Evolutionary conservation across 371 early-diverging fungal genomes (phyloP).

Genomic region (Mortierella sp.): DNA sequence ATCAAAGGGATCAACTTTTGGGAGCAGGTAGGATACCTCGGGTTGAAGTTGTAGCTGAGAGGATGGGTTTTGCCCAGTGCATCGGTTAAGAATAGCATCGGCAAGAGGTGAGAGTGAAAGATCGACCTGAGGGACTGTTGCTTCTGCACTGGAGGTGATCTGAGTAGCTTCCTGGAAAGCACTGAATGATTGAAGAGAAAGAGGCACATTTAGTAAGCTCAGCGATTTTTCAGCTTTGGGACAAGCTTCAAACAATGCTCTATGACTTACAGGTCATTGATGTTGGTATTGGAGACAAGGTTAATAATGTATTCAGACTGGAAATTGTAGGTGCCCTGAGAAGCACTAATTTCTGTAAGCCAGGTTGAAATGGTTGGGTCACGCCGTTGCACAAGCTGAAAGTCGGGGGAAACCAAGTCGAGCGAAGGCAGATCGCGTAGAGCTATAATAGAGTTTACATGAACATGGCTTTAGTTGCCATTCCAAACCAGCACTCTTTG

Average conservation of each 20-base stretch:
- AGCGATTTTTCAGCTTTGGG: neutral
- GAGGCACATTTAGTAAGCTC: neutral
- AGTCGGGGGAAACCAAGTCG: conserved; percentile 25
- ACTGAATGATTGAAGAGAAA: conserved; percentile 1
- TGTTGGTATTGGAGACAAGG: conserved; percentile 19
- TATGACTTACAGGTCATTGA: conserved; percentile 29
- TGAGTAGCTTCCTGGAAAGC: conserved; percentile 26
- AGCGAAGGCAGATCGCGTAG: conserved; percentile 39
- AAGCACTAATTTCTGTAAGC: conserved; percentile 7
- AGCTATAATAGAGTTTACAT: conserved; percentile 6
- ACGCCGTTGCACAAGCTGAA: conserved; percentile 16
- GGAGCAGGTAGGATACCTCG: conserved; percentile 11
- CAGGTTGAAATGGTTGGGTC: conserved; percentile 8
- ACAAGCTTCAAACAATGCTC: neutral
- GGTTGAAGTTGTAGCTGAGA: neutral
- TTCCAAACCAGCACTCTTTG: neutral
- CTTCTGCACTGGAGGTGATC: conserved; percentile 13
- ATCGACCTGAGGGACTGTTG: conserved; percentile 1
- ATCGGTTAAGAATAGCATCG: conserved; percentile 17
- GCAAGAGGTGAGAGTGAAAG: conserved; percentile 22
- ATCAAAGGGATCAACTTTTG: conserved; percentile 22
- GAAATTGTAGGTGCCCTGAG: conserved; percentile 16
- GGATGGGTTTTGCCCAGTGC: neutral
- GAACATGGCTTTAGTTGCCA: neutral
- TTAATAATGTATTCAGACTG: conserved; percentile 29